Percentiles rank a stretch among this genome's conserved stretches.
These are phyloP conservation scores for Scalesia atractyloides DNA, from an alignment of 129 eudicot species.

Conservation along the genomic window DNA sequence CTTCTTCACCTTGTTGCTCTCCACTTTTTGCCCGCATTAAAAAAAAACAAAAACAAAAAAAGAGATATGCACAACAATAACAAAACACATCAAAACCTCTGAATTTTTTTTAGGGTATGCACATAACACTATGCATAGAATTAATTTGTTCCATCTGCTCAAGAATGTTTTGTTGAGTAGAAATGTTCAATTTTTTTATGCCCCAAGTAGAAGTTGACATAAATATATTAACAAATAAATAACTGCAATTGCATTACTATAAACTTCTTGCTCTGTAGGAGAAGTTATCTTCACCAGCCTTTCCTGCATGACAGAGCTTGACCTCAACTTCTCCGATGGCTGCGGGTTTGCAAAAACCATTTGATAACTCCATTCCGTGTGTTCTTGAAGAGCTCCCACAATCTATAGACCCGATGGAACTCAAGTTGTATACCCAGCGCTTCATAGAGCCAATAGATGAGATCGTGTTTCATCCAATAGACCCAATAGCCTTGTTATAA, in stretches of 20 bases:
- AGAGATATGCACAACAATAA: no score
- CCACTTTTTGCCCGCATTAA: no score
- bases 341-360: constrained; percentile 14
- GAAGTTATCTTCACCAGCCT: constrained; percentile 12
- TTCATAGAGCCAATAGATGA: constrained; percentile 18
- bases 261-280: constrained; percentile 11
- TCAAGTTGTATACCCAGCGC: not conserved
- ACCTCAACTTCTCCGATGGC: constrained; percentile 12
- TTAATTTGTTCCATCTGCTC: no score
- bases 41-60: no score
- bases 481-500: constrained; percentile 15
- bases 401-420: no score
- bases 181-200: no score
- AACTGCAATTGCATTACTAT: constrained; percentile 8
- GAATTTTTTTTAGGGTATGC: no score
- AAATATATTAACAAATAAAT: constrained; percentile 1
- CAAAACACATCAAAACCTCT: no score
- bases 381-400: constrained; percentile 20
- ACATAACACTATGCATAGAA: no score
- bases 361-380: constrained; percentile 6
- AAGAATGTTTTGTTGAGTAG: no score
- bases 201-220: constrained; percentile 1
- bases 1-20: no score
- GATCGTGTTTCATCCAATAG: constrained; percentile 3
- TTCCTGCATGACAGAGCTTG: constrained; percentile 11